A percentile compares a stretch with the other conserved stretches of the same genome.
Evolutionary conservation across 139 green algal species (phyloP).

Genomic region (Chlorella sp.): DNA sequence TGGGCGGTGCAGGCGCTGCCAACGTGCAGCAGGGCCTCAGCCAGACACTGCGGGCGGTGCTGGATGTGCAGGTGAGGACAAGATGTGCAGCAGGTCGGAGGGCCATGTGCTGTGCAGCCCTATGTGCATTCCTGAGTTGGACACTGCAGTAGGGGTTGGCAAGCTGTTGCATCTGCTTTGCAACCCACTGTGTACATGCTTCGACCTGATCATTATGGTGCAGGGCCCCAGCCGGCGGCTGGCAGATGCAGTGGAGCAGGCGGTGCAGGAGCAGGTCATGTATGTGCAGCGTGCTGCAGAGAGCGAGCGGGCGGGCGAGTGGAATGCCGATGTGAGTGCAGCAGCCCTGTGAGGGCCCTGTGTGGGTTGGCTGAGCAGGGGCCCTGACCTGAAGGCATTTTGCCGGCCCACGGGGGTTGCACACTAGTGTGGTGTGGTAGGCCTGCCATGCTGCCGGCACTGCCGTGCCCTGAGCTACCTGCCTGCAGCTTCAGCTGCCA

Average conservation of each 20-base stretch:
- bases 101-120: no score
- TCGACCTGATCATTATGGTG: not conserved
- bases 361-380: no score
- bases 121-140: no score
- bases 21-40: slow-evolving; percentile 45
- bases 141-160: not conserved
- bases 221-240: slow-evolving; percentile 19
- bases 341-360: no score
- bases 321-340: slow-evolving; percentile 46
- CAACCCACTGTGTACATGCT: not conserved
- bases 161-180: not conserved
- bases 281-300: slow-evolving; percentile 34
- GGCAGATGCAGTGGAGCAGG: slow-evolving; percentile 40
- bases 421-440: not conserved
- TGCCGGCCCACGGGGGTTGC: no score
- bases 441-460: not conserved
- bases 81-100: not conserved
- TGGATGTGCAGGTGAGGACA: slow-evolving; percentile 32
- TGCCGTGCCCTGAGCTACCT: no score
- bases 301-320: slow-evolving; percentile 52
- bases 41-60: slow-evolving; percentile 57
- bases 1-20: slow-evolving; percentile 17
- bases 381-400: no score
- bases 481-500: no score
- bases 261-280: slow-evolving; percentile 32